Conservation (phyloP, 2,329 filamentous ascomycete genomes). For the Alternaria consortialis region DNA sequence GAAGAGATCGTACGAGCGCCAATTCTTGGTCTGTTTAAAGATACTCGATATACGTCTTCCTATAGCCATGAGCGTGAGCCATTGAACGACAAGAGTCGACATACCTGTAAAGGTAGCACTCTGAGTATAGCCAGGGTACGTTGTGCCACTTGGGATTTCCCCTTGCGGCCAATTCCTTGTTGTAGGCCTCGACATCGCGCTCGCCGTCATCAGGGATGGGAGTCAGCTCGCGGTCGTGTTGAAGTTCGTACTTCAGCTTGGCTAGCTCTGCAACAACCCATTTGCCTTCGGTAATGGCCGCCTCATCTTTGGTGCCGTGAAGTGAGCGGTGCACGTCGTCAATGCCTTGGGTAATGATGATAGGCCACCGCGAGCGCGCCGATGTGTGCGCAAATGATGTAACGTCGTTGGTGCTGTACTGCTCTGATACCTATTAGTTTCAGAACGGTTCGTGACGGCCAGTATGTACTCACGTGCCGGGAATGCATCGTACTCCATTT, state of each 20-base stretch:
- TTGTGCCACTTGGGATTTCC: conserved; percentile 82
- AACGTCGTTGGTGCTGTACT: conserved; percentile 80
- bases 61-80: conserved; percentile 35
- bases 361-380: conserved; percentile 87
- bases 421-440: conserved; percentile 61
- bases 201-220: conserved; percentile 80
- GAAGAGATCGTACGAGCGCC: conserved; percentile 92
- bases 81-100: neutral
- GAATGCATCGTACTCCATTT: conserved; percentile 37
- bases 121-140: conserved; percentile 86
- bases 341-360: conserved; percentile 92
- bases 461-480: conserved; percentile 18
- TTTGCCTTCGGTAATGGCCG: conserved; percentile 82
- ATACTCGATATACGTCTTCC: conserved; percentile 78
- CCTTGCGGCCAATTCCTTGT: conserved; percentile 80
- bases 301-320: conserved; percentile 65
- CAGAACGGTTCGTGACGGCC: no score
- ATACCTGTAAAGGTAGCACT: conserved; percentile 92
- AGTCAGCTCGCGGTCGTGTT: conserved; percentile 83
- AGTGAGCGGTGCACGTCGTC: conserved; percentile 90
- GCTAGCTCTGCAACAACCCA: conserved; percentile 80
- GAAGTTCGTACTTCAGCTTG: conserved; percentile 90
- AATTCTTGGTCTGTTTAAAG: conserved; percentile 79
- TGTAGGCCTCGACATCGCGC: conserved; percentile 81
- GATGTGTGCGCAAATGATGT: conserved; percentile 88